Evolutionary conservation across 2,329 filamentous ascomycete genomes (phyloP), one percentile per base, ranked within the genome.

Genomic region (Fusarium denticulatum): DNA sequence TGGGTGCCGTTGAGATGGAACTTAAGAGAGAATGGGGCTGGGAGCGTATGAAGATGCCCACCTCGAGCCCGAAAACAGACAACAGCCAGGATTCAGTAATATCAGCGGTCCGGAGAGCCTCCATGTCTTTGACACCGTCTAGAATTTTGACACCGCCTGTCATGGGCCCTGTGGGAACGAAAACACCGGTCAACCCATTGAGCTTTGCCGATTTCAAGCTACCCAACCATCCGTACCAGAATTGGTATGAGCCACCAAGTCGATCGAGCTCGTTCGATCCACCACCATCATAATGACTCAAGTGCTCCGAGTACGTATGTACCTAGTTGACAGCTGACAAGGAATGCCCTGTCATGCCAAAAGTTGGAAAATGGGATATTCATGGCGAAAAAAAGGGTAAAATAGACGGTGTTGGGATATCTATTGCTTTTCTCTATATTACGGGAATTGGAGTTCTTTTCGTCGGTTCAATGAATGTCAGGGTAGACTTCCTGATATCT

Each of bases 1-100:
- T 96, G 10, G 90, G 88, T 5, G 91, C 91, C 65, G 85, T 96
- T n/a, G 89, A 92, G 76, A 86, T 88, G 45, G 92, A 94, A 65
- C 87, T 98, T 40, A 93, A 91, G 79, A 87, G 89, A 72, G 89
- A 88, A 68, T 98, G 95, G 95, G 92, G 91, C 12, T 96, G 93
- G 92, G 67, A 77, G 15, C 65, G 68, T 5, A 42, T 67, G 20
- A 69, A 63, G 16, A 34, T 73, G 30, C 72, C 75, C 13, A 40
- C 61, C 14, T 30, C 64, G 8, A 60, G 60, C 16, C 55, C 58
- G 9, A 67, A 64, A 49, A 47, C 50, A 30, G 71, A 72, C 11
- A 37, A 50, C 4, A 68, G 67, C 24, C 71, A 73, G 16, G 64
- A 60, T 8, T 49, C 46, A n/a, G 67, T 60, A n/a, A 50, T 36